Base-by-base conservation (phyloP, 306 rosid species). In the Rubus parviflorus region DNA sequence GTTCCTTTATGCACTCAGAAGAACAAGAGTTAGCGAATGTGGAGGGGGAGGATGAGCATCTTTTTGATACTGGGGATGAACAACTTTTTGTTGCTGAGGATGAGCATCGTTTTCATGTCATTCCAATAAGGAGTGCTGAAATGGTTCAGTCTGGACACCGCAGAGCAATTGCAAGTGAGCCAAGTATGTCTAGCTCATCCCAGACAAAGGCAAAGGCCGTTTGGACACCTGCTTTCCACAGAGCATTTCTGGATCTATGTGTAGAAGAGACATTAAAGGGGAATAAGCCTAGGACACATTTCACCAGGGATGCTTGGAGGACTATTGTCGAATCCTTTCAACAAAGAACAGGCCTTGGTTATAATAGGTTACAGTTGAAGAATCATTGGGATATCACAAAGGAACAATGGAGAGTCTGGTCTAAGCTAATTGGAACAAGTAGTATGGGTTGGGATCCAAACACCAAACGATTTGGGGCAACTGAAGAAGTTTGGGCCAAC, bases 301-400 rank as follows among this genome's bases (percentile, higher is more conserved):
- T 91, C 83, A 91, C 86, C 1, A 89, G 76, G 87, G 90, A 87
- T 58, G 93, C 91, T 79, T 91, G 96, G 93, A 87, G 67, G 79
- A 91, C 85, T 73, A 89, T 91, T 58, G 68, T 86, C 20, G 86
- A 81, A 42, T 85, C 87, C 5, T 91, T 89, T 86, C 64, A 83
- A 80, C 66, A 66, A 54, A 79, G 80, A 77, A 43, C 96, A 73
- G 89, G 88, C 82, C 81, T 89, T 79, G 83, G 68, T 51, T 89
- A 83, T 71, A 83, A 81, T 11, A 84, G 90, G 61, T 25, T 87
- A 72, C 91, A 88, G 74, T 84, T 91, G 80, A 91, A 91, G 90
- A 91, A 91, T 84, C 93, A 87, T 77, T 89, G 96, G 90, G 89
- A 89, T 81, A 52, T 70, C 78, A 87, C 89, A 3, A 91, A 87